These are phyloP conservation scores for Microsporum ferrugineum DNA, from an alignment of 2,329 filamentous ascomycete species.

Conservation along the genomic window DNA sequence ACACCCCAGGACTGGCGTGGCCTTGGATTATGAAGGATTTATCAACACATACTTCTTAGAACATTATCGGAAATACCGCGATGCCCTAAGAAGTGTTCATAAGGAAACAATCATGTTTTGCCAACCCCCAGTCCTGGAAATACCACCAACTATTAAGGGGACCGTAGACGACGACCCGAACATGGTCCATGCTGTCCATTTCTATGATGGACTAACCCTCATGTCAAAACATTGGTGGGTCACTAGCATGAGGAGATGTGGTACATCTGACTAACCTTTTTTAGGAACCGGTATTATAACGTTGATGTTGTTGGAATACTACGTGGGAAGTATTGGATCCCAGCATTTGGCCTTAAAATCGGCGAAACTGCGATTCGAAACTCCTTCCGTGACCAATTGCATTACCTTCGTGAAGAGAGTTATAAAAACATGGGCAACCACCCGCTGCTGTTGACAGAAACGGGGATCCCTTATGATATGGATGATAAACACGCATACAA, in stretches of 20 bases:
- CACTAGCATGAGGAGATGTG: background rate
- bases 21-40: constrained; percentile 70
- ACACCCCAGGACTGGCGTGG: constrained; percentile 60
- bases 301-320: constrained; percentile 89
- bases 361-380: constrained; percentile 91
- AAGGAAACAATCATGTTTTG: constrained; percentile 76
- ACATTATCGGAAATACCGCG: constrained; percentile 64
- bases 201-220: constrained; percentile 90
- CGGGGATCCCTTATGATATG: constrained; percentile 98
- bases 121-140: constrained; percentile 82
- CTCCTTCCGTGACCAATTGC: constrained; percentile 78
- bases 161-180: constrained; percentile 79
- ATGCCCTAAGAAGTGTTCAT: constrained; percentile 64
- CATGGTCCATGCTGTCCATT: constrained; percentile 89
- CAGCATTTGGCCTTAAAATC: constrained; percentile 82
- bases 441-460: constrained; percentile 83
- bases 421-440: constrained; percentile 78
- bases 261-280: background rate
- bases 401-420: constrained; percentile 72
- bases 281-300: constrained; percentile 81
- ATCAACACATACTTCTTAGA: constrained; percentile 87
- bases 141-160: constrained; percentile 78
- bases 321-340: constrained; percentile 75
- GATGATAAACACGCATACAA: constrained; percentile 91
- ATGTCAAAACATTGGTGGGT: constrained; percentile 87